Conservation (phyloP, 495 filamentous ascomycete species). For the Bathelium albidoporum region DNA sequence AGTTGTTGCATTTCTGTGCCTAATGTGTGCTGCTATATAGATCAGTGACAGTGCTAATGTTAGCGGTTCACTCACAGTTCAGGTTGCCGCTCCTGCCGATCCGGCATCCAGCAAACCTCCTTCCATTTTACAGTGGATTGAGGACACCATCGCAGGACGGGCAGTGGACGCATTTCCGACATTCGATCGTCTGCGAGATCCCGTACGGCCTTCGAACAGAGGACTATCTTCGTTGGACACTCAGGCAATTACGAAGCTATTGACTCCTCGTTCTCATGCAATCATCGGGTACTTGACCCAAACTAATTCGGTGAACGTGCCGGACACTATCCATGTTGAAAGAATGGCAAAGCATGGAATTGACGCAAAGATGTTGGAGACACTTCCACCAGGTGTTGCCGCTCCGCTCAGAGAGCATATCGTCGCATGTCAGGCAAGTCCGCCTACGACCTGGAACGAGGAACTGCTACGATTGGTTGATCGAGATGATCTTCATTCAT, state of each 20-base stretch:
- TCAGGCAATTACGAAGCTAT: not conserved
- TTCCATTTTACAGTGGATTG: conserved; percentile 60
- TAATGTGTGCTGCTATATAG: too few species aligned
- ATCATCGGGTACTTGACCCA: not conserved
- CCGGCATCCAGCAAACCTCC: conserved; percentile 35
- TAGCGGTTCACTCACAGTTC: not conserved
- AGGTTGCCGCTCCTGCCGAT: not conserved
- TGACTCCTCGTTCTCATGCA: not conserved
- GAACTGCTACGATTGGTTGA: conserved; percentile 64
- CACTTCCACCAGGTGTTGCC: conserved; percentile 70
- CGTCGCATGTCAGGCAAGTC: conserved; percentile 65
- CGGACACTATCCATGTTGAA: not conserved
- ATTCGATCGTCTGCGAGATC: conserved; percentile 8
- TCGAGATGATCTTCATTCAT: conserved; percentile 55
- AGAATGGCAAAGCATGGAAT: conserved; percentile 50
- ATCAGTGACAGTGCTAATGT: too few species aligned
- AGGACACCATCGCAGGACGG: conserved; percentile 28
- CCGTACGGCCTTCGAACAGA: not conserved
- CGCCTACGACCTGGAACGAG: conserved; percentile 64
- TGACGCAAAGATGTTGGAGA: conserved; percentile 52
- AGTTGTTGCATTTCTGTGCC: too few species aligned
- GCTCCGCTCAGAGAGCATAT: conserved; percentile 78
- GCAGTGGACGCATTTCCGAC: conserved; percentile 14
- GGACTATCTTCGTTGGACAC: not conserved
- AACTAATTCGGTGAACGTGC: not conserved